Evolutionary conservation across 352 stramenopile genomes (phyloP).

Genomic region (Pythium vanterpoolii): DNA sequence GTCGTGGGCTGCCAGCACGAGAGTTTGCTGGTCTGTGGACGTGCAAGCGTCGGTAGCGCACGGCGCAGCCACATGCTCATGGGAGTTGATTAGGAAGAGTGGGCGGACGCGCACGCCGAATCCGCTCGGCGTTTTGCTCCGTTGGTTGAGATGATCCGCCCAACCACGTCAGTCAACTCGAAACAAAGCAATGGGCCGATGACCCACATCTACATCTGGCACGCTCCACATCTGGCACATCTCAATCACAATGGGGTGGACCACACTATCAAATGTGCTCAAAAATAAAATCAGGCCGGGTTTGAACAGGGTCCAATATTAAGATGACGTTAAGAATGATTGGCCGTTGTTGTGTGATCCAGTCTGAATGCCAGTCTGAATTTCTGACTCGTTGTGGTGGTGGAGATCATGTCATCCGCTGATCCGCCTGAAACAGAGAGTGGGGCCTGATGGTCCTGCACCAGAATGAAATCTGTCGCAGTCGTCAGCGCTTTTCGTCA

Average conservation of each 20-base stretch:
- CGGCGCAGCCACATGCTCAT: constrained; percentile 65
- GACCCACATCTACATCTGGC: neutral
- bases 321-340: neutral
- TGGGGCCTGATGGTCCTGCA: neutral
- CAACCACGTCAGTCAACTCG: constrained; percentile 2
- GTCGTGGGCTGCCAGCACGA: constrained; percentile 21
- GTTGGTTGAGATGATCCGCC: constrained; percentile 5
- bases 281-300: neutral
- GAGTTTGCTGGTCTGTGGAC: constrained; percentile 27
- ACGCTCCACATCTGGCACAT: neutral
- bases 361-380: neutral
- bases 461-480: neutral
- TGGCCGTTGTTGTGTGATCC: neutral
- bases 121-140: neutral
- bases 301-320: neutral
- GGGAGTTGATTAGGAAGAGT: constrained; percentile 1
- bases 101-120: neutral
- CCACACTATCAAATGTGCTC: too few relatives aligned
- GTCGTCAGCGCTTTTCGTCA: neutral
- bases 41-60: constrained; percentile 42
- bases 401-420: too few relatives aligned
- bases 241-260: neutral
- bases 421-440: neutral
- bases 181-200: constrained; percentile 1
- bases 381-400: too few relatives aligned